Evolutionary conservation across 1,284 basidiomycete species (phyloP), one percentile per base, ranked within the genome.

Genomic region (Hemileia vastatrix): DNA sequence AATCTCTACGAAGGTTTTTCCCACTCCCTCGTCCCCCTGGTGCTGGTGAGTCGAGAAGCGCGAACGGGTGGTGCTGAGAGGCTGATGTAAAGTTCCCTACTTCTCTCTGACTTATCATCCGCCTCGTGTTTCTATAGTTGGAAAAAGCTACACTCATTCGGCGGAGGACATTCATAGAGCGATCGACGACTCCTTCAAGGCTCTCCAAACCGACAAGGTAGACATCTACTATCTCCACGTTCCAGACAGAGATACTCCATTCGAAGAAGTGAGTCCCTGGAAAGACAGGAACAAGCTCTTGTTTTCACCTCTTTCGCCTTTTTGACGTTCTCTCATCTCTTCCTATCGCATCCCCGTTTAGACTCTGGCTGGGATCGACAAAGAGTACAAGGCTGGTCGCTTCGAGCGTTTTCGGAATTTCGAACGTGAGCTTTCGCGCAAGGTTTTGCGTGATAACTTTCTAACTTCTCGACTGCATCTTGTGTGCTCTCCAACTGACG

Each of bases 181-280:
- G 36, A 57, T 74, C 43, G 66, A 74, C 4, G 67, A 71, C 52
- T 76, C 72, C 53, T 66, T 79, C 43, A 66, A 71, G 23, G 70
- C 76, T 13, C 57, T 79, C 27, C 68, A 72, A 1, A 74, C 77
- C 2, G 71, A 77, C 36, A 72, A 64, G 40, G 65, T 80, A 24
- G 80, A 82, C 44, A 77, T 83, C 66, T 83, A 77, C 73, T 83
- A 83, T 71, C 77, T 84, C 2, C 82, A 83, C 66, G 80, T 76
- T 3, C 81, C 82, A 3, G 82, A 83, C 66, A 78, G 82, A 21
- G 74, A 76, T 23, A 78, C 76, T 0, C 77, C 78, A 0, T 80
- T 80, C 64, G 80, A 79, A 47, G 79, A 77, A n/a, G n/a, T n/a
- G n/a, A n/a, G n/a, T 40, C 27, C 27, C 27, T 27, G 27, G 27